phyloP scores from a whole-genome alignment of 1,139 yeast species.

The Kazachstania sp. region DNA sequence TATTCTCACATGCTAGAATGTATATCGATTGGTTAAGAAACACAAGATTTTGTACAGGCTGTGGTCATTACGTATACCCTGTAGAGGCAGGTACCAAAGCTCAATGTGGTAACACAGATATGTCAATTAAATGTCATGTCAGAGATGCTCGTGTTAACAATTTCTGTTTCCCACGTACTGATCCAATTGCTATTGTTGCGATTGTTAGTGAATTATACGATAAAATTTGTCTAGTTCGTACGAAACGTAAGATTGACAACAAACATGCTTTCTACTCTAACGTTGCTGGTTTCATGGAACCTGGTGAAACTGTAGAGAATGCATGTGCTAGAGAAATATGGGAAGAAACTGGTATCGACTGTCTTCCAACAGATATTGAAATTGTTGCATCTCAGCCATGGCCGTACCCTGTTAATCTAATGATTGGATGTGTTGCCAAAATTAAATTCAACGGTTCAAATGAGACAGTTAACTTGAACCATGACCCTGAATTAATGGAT shows the following conservation, averaged over 20 bases:
- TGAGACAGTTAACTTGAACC: constrained; percentile 59
- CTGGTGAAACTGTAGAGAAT: constrained; percentile 83
- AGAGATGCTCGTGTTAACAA: constrained; percentile 45
- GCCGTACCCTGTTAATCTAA: constrained; percentile 91
- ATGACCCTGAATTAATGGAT: constrained; percentile 77
- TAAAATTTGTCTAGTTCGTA: constrained; percentile 64
- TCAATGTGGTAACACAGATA: constrained; percentile 41
- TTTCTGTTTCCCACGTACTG: constrained; percentile 79
- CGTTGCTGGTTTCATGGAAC: constrained; percentile 93
- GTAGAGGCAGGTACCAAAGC: constrained; percentile 80
- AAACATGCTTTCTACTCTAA: constrained; percentile 59
- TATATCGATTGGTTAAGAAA: constrained; percentile 78
- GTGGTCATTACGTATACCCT: constrained; percentile 65
- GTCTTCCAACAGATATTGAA: constrained; percentile 39
- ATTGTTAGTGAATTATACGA: constrained; percentile 53
- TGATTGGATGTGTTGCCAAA: constrained; percentile 84
- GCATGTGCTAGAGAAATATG: constrained; percentile 85
- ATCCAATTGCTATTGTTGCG: constrained; percentile 77
- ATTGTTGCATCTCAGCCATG: constrained; percentile 79
- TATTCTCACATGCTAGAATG: constrained; percentile 76
- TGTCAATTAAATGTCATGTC: constrained; percentile 42
- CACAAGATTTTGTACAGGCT: constrained; percentile 77
- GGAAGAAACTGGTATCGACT: constrained; percentile 88
- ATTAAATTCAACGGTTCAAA: constrained; percentile 55
- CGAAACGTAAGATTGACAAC: constrained; percentile 43